Evolutionary conservation across 768 basidiomycete species (phyloP).

Genomic region (Amanita polypyramis): DNA sequence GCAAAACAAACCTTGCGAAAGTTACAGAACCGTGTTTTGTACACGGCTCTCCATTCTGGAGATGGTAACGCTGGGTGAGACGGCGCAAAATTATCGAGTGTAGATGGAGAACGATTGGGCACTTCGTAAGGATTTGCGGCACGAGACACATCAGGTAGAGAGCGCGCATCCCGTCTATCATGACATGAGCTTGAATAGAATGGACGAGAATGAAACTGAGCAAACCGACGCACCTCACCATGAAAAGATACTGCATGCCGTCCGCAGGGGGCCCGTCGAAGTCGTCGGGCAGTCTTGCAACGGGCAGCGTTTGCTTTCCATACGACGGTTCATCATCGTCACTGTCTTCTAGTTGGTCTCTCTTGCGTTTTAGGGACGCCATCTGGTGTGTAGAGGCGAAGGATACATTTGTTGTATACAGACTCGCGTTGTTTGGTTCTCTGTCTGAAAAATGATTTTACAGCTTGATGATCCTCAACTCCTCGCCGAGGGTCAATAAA

Average conservation of each 20-base stretch:
- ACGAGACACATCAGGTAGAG: slow-evolving; percentile 53
- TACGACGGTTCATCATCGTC: slow-evolving; percentile 53
- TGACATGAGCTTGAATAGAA: slow-evolving; percentile 1
- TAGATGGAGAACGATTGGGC: slow-evolving; percentile 16
- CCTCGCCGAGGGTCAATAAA: no score
- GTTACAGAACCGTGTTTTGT: slow-evolving; percentile 51
- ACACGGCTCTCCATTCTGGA: slow-evolving; percentile 52
- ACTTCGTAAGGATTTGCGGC: slow-evolving; percentile 60
- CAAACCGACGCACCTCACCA: slow-evolving; percentile 47
- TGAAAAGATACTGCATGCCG: slow-evolving; percentile 74
- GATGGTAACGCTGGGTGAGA: slow-evolving; percentile 40
- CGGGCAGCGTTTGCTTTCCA: slow-evolving; percentile 68
- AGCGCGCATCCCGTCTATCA: slow-evolving; percentile 58
- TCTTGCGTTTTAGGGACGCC: slow-evolving; percentile 43
- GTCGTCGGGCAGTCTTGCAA: slow-evolving; percentile 66
- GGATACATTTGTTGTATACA: slow-evolving; percentile 4
- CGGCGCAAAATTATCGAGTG: slow-evolving; percentile 13
- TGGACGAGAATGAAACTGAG: background rate
- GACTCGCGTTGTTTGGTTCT: slow-evolving; percentile 4
- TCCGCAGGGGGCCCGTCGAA: slow-evolving; percentile 58
- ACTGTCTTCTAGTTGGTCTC: slow-evolving; percentile 35
- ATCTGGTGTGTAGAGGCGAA: slow-evolving; percentile 9
- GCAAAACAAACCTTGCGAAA: slow-evolving; percentile 47
- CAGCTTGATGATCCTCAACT: no score
- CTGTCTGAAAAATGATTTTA: background rate